These are phyloP conservation scores for Plenodomus tracheiphilus DNA, from an alignment of 2,329 filamentous ascomycete genomes.

Conservation along the genomic window DNA sequence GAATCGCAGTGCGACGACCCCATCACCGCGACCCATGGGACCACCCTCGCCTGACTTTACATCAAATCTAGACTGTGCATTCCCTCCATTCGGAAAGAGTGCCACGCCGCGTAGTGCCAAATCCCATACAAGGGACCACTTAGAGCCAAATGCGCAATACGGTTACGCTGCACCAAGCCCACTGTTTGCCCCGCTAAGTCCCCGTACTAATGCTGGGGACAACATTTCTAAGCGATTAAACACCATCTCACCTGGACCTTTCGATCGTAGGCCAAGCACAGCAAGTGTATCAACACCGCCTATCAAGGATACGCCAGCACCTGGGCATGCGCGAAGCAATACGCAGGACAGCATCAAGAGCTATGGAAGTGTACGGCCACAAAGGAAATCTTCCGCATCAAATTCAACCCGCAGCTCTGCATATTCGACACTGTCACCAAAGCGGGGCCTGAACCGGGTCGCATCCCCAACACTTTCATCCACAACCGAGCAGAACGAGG, in stretches of 20 bases:
- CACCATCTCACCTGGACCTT: slow-evolving; percentile 67
- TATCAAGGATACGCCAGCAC: slow-evolving; percentile 26
- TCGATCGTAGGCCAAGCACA: slow-evolving; percentile 54
- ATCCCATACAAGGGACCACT: slow-evolving; percentile 23
- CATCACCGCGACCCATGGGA: slow-evolving; percentile 35
- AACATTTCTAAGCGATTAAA: slow-evolving; percentile 65
- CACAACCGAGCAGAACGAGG: slow-evolving; percentile 26
- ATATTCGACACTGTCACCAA: slow-evolving; percentile 26
- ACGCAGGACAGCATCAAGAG: slow-evolving; percentile 41
- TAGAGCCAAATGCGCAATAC: slow-evolving; percentile 30
- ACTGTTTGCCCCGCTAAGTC: slow-evolving; percentile 55
- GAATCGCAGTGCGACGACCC: slow-evolving; percentile 42
- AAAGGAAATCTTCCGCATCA: slow-evolving; percentile 34
- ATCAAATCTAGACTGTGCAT: slow-evolving; percentile 54
- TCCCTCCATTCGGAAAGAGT: slow-evolving; percentile 55
- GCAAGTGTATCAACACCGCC: slow-evolving; percentile 38
- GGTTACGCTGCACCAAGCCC: slow-evolving; percentile 40
- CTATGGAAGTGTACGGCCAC: slow-evolving; percentile 29
- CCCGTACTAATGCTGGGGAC: slow-evolving; percentile 47
- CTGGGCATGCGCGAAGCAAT: slow-evolving; percentile 39
- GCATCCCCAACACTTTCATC: slow-evolving; percentile 24
- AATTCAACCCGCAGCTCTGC: slow-evolving; percentile 36
- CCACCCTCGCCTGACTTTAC: slow-evolving; percentile 38
- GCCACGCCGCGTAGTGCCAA: slow-evolving; percentile 27
- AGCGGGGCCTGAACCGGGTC: slow-evolving; percentile 18